Evolutionary conservation across 2,329 filamentous ascomycete genomes (phyloP), one percentile per base, ranked within the genome.

Genomic region (Penicillium expansum): DNA sequence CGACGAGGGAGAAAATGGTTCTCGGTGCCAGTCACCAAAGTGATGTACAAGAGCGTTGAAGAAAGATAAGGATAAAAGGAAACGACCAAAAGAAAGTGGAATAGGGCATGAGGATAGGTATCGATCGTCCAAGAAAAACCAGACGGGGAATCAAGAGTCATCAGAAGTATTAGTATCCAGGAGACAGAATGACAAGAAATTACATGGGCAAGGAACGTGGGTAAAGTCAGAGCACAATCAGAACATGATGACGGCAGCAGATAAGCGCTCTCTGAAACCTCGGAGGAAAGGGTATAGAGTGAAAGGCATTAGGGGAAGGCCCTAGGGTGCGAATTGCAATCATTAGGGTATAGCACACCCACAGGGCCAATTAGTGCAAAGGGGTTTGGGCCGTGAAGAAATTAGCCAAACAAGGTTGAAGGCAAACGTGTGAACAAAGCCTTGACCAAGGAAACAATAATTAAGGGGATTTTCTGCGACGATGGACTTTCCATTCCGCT

Each of bases 401-500:
- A 33, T 56, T 42, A 52, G 45, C 35, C 35, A 48, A 41, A 54
- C 11, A 18, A 32, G 27, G 39, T 32, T 5, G 33, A 43, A 38
- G 39, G 37, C 41, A 30, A 42, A 38, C 42, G 54, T 53, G 11
- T 24, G 35, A n/a, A 33, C 32, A 38, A 18, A 39, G 14, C 20
- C 38, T 27, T n/a, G 24, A 35, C 22, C 27, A 56, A 27, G 20
- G n/a, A 43, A 35, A 32, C 9, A 35, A 27, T 13, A 37, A 44
- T 55, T 48, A 61, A 16, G 44, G 33, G 24, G 53, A 38, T 55
- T 71, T 76, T 57, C 78, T 84, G 78, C 79, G 82, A 77, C 71
- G 69, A 64, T 83, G 79, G 67, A 84, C 77, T 78, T 90, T 96
- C 84, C 90, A 97, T 77, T 97, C 93, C 14, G 90, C 86, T 69